phyloP scores from a whole-genome alignment of 129 eudicot species.

The Flaveria robusta region DNA sequence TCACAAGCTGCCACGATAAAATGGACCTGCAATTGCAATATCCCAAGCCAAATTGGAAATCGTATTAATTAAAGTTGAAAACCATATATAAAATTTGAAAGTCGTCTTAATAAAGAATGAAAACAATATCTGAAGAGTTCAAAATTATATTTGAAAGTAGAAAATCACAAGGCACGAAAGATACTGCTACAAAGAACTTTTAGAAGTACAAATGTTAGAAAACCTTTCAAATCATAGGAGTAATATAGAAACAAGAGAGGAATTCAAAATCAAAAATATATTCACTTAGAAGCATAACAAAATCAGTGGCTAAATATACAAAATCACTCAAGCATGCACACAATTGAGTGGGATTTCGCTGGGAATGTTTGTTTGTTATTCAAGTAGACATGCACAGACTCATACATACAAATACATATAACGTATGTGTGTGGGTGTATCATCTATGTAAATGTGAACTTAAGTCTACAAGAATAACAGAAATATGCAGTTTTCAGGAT shows the following conservation, averaged over 20 bases:
- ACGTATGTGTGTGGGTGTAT: neutral
- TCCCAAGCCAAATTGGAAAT: slow-evolving; percentile 6
- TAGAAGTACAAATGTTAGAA: slow-evolving; percentile 1
- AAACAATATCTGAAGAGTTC: neutral
- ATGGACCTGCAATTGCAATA: slow-evolving; percentile 67
- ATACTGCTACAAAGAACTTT: slow-evolving; percentile 15
- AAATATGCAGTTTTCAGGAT: neutral
- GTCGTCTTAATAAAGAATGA: neutral
- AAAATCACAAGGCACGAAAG: slow-evolving; percentile 5
- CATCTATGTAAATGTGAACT: neutral
- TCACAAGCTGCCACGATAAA: slow-evolving; percentile 98
- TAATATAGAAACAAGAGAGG: neutral
- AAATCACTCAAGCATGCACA: neutral
- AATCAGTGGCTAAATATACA: neutral
- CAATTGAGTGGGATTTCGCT: neutral
- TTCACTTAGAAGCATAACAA: neutral
- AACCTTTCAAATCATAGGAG: slow-evolving; percentile 2
- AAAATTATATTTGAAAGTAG: neutral
- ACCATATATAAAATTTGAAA: neutral
- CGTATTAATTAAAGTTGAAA: neutral
- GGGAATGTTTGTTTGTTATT: too few relatives aligned
- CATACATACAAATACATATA: neutral
- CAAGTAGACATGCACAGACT: neutral
- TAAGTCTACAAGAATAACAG: neutral
- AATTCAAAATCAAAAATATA: neutral